Conservation (phyloP, 2,329 filamentous ascomycete species). For the Plenodomus lindquistii region DNA sequence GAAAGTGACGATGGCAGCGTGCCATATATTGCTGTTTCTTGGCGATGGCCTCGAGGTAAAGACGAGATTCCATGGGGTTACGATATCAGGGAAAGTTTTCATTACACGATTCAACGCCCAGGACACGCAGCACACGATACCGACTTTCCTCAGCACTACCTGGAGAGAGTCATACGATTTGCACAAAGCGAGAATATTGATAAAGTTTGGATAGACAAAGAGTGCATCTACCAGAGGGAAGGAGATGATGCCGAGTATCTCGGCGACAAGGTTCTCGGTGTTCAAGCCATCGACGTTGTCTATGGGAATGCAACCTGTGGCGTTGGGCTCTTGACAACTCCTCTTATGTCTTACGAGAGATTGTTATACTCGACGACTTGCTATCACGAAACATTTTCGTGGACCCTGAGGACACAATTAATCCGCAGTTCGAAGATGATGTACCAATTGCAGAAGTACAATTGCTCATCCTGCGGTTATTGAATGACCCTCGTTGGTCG, state of each 20-base stretch:
- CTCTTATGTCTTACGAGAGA: slow-evolving; percentile 11
- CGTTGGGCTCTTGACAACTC: slow-evolving; percentile 16
- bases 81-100: slow-evolving; percentile 1
- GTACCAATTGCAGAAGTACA: slow-evolving; percentile 5
- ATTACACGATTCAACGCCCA: slow-evolving; percentile 12
- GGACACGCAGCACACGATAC: slow-evolving; percentile 8
- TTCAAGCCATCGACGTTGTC: slow-evolving; percentile 26
- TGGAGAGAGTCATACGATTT: slow-evolving; percentile 22
- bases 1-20: background rate
- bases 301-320: slow-evolving; percentile 14
- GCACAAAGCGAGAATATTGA: slow-evolving; percentile 10
- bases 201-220: slow-evolving; percentile 22
- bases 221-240: slow-evolving; percentile 22
- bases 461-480: slow-evolving; percentile 13
- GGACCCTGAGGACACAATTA: background rate
- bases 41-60: slow-evolving; percentile 10
- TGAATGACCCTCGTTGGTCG: slow-evolving; percentile 21
- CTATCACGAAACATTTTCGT: slow-evolving; percentile 6
- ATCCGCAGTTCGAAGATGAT: background rate
- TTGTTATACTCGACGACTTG: slow-evolving; percentile 10
- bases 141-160: slow-evolving; percentile 18
- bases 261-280: slow-evolving; percentile 9
- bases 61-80: background rate
- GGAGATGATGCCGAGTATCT: slow-evolving; percentile 5
- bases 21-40: slow-evolving; percentile 23